phyloP scores from a whole-genome alignment of 192 early-diverging fungal species.

The Entophlyctis luteolus region DNA sequence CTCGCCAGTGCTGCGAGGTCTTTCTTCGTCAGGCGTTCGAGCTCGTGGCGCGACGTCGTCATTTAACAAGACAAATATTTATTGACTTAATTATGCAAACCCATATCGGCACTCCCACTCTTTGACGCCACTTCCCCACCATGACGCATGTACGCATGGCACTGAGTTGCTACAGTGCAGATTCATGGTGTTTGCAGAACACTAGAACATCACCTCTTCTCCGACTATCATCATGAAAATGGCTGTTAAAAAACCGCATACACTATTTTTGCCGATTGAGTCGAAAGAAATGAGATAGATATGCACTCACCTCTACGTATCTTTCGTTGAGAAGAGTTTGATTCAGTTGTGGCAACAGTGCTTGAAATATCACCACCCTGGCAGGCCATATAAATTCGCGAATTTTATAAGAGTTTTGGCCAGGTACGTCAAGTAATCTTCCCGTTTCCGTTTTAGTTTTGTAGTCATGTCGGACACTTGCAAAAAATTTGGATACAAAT shows the following conservation, averaged over 20 bases:
- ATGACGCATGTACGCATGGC: too few species aligned
- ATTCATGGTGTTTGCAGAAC: too few species aligned
- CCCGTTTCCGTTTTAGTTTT: background rate
- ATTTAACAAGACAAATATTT: too few species aligned
- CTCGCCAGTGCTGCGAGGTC: background rate
- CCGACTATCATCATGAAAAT: constrained; percentile 77
- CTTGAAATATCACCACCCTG: constrained; percentile 78
- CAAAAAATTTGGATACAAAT: constrained; percentile 52
- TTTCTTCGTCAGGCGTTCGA: background rate
- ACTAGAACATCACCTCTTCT: constrained; percentile 81
- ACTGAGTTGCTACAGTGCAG: too few species aligned
- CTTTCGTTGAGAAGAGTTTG: background rate
- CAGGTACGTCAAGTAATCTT: constrained; percentile 3
- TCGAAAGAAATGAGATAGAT: background rate
- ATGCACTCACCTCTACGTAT: background rate
- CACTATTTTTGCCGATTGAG: constrained; percentile 40
- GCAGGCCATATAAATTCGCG: constrained; percentile 53
- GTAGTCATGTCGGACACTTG: background rate
- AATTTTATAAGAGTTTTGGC: constrained; percentile 31
- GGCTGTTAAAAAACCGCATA: constrained; percentile 85
- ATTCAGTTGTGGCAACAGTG: constrained; percentile 32
- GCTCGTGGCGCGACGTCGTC: background rate
- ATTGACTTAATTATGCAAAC: too few species aligned
- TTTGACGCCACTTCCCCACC: too few species aligned
- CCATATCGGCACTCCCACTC: too few species aligned